Evolutionary conservation across 164 flowering plant genomes (phyloP), one percentile per base, ranked within the genome.

Genomic region (Saururus chinensis): DNA sequence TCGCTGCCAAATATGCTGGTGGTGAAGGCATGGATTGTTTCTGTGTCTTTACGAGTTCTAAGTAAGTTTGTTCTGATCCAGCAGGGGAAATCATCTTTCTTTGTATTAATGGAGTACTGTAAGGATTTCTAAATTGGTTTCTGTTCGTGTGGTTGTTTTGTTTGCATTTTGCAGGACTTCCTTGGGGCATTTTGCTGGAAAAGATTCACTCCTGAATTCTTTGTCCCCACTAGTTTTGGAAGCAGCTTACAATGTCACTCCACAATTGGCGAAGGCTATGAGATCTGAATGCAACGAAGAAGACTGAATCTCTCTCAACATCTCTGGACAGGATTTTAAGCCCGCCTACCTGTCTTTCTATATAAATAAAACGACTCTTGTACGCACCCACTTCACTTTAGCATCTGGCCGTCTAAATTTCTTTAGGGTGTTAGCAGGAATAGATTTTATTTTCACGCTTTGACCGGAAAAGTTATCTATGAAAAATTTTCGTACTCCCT

Each of bases 1-100:
- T 76, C 19, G 84, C 81, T 35, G 79, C 86, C 1, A 77, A 79
- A 74, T 76, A 79, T 68, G 77, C 72, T 59, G 76, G 70, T 49
- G 70, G 66, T 0, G 82, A 74, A 24, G 89, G 88, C 12, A 21
- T 87, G 80, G 80, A 74, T 1, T 87, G 86, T 80, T 75, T 87
- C 73, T 81, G 88, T 12, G 77, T 87, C 72, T 74, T 77, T 62
- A 72, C 84, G 19, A 81, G 78, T 60, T 81, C 85, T 16, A 66
- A 78, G 88, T 86, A 69, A 76, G 80, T 64, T 11, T 35, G 1
- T 9, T 30, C 37, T 30, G 37, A 6, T 30, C 37, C 37, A 30
- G 37, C 3, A 51, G 3, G 20, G 53, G 53, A 14, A 51, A n/a
- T 51, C 17, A 3, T 2, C 20, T 51, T n/a, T 51, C 4, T n/a